These are phyloP conservation scores for Botrytis hyacinthi DNA, from an alignment of 2,329 filamentous ascomycete species.

Conservation along the genomic window DNA sequence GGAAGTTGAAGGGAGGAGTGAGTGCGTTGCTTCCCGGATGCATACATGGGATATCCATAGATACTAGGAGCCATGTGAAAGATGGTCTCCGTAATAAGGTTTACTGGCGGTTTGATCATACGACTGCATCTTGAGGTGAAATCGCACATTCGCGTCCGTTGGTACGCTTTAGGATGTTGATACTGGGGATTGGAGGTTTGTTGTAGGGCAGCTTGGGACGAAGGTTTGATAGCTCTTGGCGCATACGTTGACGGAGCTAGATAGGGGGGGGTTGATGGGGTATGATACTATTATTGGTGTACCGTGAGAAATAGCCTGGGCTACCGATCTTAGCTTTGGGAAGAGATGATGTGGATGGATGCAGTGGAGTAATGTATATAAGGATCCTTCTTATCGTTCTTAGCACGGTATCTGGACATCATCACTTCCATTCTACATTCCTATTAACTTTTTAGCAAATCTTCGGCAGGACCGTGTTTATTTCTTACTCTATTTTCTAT, in stretches of 20 bases:
- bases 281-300: background rate
- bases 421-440: slow-evolving; percentile 13
- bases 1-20: background rate
- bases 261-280: background rate
- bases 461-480: slow-evolving; percentile 10
- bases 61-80: background rate
- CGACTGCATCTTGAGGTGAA: background rate
- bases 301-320: background rate
- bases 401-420: slow-evolving; percentile 16
- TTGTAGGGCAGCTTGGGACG: background rate
- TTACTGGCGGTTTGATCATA: background rate
- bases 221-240: background rate
- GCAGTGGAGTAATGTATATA: slow-evolving; percentile 9
- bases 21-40: background rate
- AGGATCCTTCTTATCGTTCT: background rate
- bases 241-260: background rate
- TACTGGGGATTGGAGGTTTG: background rate
- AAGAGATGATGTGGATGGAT: background rate
- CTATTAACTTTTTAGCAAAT: background rate
- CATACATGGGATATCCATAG: background rate
- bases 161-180: background rate
- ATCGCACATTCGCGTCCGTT: background rate
- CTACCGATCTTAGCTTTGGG: background rate
- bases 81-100: background rate
- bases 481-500: background rate